phyloP scores from a whole-genome alignment of 768 basidiomycete genomes.

The Naganishia friedmannii region DNA sequence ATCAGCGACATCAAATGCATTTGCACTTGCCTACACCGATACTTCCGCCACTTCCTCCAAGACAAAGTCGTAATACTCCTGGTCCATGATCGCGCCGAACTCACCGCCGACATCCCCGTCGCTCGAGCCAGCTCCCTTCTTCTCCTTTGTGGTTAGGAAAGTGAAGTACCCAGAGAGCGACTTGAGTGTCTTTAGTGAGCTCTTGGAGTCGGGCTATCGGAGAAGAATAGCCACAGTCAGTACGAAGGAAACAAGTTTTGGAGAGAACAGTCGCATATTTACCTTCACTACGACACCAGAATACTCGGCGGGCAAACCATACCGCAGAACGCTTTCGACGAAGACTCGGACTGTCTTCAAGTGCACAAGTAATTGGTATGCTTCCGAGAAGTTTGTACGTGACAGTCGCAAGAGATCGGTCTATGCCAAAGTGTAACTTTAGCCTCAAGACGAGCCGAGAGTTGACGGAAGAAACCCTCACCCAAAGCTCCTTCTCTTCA shows the following conservation, averaged over 20 bases:
- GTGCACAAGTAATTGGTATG: constrained; percentile 89
- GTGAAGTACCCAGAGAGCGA: constrained; percentile 72
- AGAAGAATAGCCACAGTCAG: not conserved
- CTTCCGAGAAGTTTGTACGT: constrained; percentile 93
- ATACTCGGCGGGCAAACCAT: constrained; percentile 91
- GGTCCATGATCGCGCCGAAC: constrained; percentile 86
- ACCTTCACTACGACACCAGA: constrained; percentile 78
- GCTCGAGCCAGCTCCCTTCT: constrained; percentile 44
- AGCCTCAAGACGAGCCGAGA: not conserved
- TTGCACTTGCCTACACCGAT: not conserved
- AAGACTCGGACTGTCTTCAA: constrained; percentile 87
- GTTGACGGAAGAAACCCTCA: constrained; percentile 52
- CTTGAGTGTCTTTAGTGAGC: constrained; percentile 71
- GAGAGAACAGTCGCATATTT: constrained; percentile 28
- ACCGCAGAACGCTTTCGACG: constrained; percentile 90
- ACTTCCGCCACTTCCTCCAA: constrained; percentile 92
- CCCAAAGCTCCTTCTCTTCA: constrained; percentile 97
- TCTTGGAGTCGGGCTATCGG: constrained; percentile 77
- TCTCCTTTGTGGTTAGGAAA: constrained; percentile 73
- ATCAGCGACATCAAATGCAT: not conserved
- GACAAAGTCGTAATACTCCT: constrained; percentile 94
- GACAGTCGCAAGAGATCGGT: constrained; percentile 85
- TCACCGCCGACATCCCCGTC: constrained; percentile 78
- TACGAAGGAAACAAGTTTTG: not conserved
- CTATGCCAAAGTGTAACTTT: constrained; percentile 53